phyloP scores from a whole-genome alignment of 1,284 basidiomycete genomes.

The Malassezia dermatis region DNA sequence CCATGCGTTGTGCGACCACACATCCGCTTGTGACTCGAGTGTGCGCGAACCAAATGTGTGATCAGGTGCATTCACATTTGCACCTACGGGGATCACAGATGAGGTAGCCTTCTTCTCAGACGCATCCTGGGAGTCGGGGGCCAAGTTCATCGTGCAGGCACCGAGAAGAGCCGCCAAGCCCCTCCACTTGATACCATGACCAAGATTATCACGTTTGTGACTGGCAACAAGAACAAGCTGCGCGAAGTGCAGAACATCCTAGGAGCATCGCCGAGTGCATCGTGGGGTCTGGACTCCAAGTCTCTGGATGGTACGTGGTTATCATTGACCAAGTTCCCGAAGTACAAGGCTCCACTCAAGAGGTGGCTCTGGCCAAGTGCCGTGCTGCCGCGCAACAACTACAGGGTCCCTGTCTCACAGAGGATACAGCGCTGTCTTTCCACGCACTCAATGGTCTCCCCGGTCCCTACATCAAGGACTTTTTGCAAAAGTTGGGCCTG shows the following conservation, averaged over 20 bases:
- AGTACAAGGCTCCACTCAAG: slow-evolving; percentile 80
- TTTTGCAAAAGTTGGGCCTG: slow-evolving; percentile 26
- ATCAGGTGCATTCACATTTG: slow-evolving; percentile 1
- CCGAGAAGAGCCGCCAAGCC: not conserved
- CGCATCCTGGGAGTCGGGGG: not conserved
- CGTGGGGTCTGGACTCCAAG: slow-evolving; percentile 14
- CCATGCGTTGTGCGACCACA: slow-evolving; percentile 42
- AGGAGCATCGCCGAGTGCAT: slow-evolving; percentile 19
- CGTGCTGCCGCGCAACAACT: slow-evolving; percentile 58
- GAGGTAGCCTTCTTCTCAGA: slow-evolving; percentile 7
- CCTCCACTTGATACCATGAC: slow-evolving; percentile 16
- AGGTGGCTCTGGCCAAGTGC: slow-evolving; percentile 83
- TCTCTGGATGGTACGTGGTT: slow-evolving; percentile 18
- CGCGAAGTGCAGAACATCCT: slow-evolving; percentile 69
- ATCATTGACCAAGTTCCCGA: slow-evolving; percentile 62
- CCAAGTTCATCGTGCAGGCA: not conserved
- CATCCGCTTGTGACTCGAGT: slow-evolving; percentile 22
- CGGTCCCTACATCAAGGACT: slow-evolving; percentile 89
- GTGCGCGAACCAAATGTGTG: slow-evolving; percentile 30
- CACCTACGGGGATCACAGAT: slow-evolving; percentile 4
- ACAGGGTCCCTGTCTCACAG: slow-evolving; percentile 79
- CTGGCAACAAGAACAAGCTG: slow-evolving; percentile 87
- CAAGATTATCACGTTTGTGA: slow-evolving; percentile 59
- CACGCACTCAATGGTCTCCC: slow-evolving; percentile 79
- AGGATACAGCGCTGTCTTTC: slow-evolving; percentile 89